A percentile compares a stretch with the other conserved stretches of the same genome.
These are phyloP conservation scores for Claviceps maximensis DNA, from an alignment of 2,329 filamentous ascomycete genomes.

Conservation along the genomic window DNA sequence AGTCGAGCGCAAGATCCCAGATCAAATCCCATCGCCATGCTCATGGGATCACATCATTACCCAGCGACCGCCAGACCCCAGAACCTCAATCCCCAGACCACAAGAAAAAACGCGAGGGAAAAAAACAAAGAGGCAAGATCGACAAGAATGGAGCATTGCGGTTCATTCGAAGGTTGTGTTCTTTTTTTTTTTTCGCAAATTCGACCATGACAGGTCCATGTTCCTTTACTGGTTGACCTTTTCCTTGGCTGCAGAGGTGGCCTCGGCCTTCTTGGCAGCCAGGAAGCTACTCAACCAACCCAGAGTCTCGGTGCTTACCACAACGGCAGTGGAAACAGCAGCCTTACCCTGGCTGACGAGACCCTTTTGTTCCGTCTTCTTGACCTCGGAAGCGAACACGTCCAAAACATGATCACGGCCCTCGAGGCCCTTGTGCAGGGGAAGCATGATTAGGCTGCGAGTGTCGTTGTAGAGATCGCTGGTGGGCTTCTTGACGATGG, in stretches of 20 bases:
- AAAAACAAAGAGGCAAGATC: too few relatives aligned
- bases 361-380: constrained; percentile 51
- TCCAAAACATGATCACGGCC: constrained; percentile 47
- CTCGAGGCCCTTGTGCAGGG: constrained; percentile 47
- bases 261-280: constrained; percentile 47
- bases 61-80: too few relatives aligned
- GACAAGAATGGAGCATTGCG: too few relatives aligned
- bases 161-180: not conserved
- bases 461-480: constrained; percentile 54
- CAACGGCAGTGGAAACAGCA: constrained; percentile 50
- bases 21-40: too few relatives aligned
- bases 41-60: too few relatives aligned
- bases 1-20: not conserved
- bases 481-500: constrained; percentile 63
- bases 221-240: constrained; percentile 29
- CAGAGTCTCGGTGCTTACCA: constrained; percentile 53
- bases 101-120: too few relatives aligned
- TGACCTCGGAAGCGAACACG: constrained; percentile 44
- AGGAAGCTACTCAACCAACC: constrained; percentile 47
- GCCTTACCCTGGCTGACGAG: constrained; percentile 59
- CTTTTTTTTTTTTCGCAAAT: not conserved
- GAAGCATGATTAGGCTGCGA: constrained; percentile 46
- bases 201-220: not conserved
- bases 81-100: too few relatives aligned
- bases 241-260: constrained; percentile 41